These are phyloP conservation scores for Boletus rubroflammeus DNA, from an alignment of 768 basidiomycete genomes.

Conservation along the genomic window DNA sequence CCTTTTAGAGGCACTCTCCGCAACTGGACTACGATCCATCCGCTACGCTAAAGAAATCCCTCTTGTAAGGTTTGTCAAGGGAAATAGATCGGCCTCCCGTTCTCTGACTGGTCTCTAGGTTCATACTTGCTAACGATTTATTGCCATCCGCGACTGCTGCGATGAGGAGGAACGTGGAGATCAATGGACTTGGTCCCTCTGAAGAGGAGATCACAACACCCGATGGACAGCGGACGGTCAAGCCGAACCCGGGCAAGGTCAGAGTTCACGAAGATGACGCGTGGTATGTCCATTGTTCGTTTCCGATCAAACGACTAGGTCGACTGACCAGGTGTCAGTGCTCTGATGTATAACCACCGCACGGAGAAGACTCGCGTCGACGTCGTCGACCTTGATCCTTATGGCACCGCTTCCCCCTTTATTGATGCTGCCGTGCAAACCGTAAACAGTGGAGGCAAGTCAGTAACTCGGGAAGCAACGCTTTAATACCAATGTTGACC, in stretches of 20 bases:
- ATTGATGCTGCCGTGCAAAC: conserved; percentile 92
- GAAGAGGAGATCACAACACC: conserved; percentile 19
- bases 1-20: conserved; percentile 90
- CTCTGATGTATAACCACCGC: conserved; percentile 88
- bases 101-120: conserved; percentile 52
- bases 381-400: conserved; percentile 96
- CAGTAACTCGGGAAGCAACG: neutral
- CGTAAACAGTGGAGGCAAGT: conserved; percentile 79
- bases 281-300: conserved; percentile 50
- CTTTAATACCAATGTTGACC: neutral
- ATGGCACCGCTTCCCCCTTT: conserved; percentile 96
- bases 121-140: conserved; percentile 93
- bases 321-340: conserved; percentile 40
- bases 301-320: neutral
- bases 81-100: neutral
- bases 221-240: conserved; percentile 9
- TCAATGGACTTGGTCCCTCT: conserved; percentile 65
- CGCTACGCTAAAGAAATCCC: conserved; percentile 98
- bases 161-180: conserved; percentile 80
- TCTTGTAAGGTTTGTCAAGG: conserved; percentile 63
- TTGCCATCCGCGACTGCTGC: conserved; percentile 78
- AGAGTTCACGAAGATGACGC: conserved; percentile 92
- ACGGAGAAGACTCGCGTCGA: conserved; percentile 73
- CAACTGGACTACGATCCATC: conserved; percentile 92
- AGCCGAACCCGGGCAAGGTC: conserved; percentile 49